Percentiles rank a stretch among this genome's conserved stretches.
Conservation (phyloP, 208 protist species). For the Leishmania gerbilli region DNA sequence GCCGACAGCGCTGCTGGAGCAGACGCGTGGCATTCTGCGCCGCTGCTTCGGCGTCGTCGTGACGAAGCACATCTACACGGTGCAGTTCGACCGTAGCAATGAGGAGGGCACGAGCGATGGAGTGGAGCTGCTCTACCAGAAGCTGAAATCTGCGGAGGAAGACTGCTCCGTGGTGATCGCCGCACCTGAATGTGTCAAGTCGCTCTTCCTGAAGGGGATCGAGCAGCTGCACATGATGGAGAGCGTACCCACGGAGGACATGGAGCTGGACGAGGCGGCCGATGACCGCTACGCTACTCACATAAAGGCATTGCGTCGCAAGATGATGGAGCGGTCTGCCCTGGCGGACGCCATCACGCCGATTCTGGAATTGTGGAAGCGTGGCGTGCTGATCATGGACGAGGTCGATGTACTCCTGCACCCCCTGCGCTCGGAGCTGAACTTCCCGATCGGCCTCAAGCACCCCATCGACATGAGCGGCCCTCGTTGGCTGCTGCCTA, state of each 20-base stretch:
- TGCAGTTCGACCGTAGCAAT: conserved; percentile 81
- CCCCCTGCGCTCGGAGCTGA: conserved; percentile 95
- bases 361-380: conserved; percentile 86
- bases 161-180: conserved; percentile 82
- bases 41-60: conserved; percentile 92
- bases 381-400: conserved; percentile 93
- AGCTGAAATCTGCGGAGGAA: conserved; percentile 66
- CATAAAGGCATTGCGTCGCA: conserved; percentile 39
- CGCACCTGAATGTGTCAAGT: conserved; percentile 93
- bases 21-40: conserved; percentile 89
- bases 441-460: conserved; percentile 95
- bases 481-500: conserved; percentile 92
- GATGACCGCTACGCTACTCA: conserved; percentile 51
- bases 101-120: conserved; percentile 46
- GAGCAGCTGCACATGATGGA: conserved; percentile 92
- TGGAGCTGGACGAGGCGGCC: conserved; percentile 35
- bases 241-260: conserved; percentile 38
- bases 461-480: conserved; percentile 90
- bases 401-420: conserved; percentile 96
- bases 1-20: conserved; percentile 93
- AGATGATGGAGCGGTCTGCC: conserved; percentile 45
- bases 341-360: conserved; percentile 75
- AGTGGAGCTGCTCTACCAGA: conserved; percentile 60
- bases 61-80: conserved; percentile 89
- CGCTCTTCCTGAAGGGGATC: conserved; percentile 92